Conservation (phyloP, 129 eudicot species). For the Heracleum sosnowskyi region DNA sequence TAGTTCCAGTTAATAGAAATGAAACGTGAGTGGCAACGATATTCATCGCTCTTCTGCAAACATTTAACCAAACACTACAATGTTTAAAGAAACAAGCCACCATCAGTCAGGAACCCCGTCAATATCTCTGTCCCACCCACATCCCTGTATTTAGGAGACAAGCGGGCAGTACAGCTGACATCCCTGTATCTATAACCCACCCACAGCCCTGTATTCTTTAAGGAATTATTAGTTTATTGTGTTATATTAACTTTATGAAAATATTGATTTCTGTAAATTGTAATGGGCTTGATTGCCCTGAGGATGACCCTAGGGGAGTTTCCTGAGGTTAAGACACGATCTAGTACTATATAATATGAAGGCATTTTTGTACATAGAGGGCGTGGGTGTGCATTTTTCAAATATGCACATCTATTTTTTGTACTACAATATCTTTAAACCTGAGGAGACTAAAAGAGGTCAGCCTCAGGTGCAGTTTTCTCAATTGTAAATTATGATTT, state of each 20-base stretch:
- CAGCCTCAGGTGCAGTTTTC: too few species aligned
- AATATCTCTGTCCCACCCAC: background rate
- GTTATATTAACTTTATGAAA: background rate
- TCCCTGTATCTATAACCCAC: too few species aligned
- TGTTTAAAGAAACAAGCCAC: background rate
- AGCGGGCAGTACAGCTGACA: too few species aligned
- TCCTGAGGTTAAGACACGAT: too few species aligned
- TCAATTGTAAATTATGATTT: background rate
- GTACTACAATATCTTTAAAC: too few species aligned
- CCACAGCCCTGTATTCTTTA: background rate
- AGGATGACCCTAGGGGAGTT: too few species aligned
- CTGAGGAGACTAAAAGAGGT: too few species aligned
- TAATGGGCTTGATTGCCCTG: background rate
- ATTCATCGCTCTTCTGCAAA: too few species aligned
- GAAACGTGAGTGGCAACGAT: background rate
- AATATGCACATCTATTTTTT: too few species aligned
- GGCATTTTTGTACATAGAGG: too few species aligned
- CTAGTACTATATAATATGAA: too few species aligned
- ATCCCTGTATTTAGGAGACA: background rate
- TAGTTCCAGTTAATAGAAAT: background rate
- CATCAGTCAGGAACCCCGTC: background rate
- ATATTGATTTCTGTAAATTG: background rate
- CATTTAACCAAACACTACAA: background rate
- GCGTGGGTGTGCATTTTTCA: too few species aligned
- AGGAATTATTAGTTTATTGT: background rate